Base-by-base conservation (phyloP, 805 yeast genomes). In the Starmerella etchellsii region DNA sequence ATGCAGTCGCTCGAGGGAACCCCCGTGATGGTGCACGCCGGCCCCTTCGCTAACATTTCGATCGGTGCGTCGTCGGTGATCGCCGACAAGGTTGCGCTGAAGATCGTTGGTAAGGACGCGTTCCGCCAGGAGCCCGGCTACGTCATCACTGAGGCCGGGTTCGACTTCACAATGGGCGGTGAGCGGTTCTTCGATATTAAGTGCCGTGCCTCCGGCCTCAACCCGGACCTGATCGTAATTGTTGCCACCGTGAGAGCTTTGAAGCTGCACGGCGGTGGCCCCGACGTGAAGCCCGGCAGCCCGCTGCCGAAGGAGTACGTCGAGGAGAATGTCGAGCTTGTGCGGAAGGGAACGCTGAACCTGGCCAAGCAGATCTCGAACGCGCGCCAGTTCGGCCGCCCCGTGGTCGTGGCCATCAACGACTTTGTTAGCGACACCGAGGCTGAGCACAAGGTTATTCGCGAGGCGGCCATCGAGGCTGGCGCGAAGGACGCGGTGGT, bases 141-240 rank as follows among this genome's bases (percentile, higher is more conserved):
- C 58, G 96, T 87, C 43, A 84, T 88, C 46, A 88, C 97, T 37
- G 97, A 88, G 62, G 96, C 97, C 35, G 97, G 97, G 36, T 88
- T 88, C 65, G 97, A 88, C 64, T 88, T 91, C 69, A 88, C 96
- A 39, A 88, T 88, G 96, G 97, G 97, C 52, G 97, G 97, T 51
- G 97, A 88, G 70, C 75, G 97, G 55, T 88, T 88, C 67, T 76
- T 88, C 64, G 83, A 88, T 66, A 88, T 88, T 63, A 88, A 88
- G 66, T 85, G 96, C 62, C 78, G 97, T 60, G 72, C 94, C n/a
- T 80, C 94, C 27, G 95, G 95, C 2, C 70, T 81, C 44, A 67
- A 71, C 35, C 97, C 97, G 28, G 93, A 87, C 60, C 80, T 80
- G 34, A 87, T 88, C 42, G 94, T 88, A 35, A 74, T 88, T 54